Evolutionary conservation across 768 basidiomycete species (phyloP), one percentile per base, ranked within the genome.

Genomic region (Brasilioporus rufonigricans): DNA sequence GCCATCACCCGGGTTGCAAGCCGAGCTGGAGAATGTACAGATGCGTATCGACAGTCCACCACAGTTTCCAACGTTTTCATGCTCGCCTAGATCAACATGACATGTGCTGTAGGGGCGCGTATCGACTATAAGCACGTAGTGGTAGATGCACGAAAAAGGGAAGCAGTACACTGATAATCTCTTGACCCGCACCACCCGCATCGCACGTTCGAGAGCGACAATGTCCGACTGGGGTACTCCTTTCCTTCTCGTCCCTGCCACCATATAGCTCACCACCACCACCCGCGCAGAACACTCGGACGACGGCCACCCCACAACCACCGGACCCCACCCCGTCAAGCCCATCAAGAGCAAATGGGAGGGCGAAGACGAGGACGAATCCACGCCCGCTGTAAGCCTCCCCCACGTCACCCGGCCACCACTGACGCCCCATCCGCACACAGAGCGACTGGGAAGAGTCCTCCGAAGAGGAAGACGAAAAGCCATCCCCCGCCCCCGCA

Each of bases 371-470:
- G 90, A 90, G 65, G 93, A 95, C 0, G 86, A 86, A 13, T 82
- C 85, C n/a, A 74, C 60, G 2, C 89, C 89, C 39, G 89, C 84
- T 49, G 93, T 95, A 66, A 63, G 89, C 39, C 24, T 8, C 4
- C 31, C 19, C 26, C 5, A 14, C 27, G 9, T n/a, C 24, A 8
- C 21, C 14, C 4, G 9, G 16, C 38, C 47, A 14, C 26, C 40
- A n/a, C 54, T 64, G 11, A 64, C 52, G n/a, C 24, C n/a, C 48
- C 9, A 2, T 32, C 40, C 38, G 3, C 14, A 5, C 13, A 31
- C 63, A 96, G 93, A 93, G 91, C 71, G 95, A 97, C 72, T 98
- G 96, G 96, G 95, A 98, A 63, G 90, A 78, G 32, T 89, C 89
- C 1, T 86, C 85, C 8, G 83, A 83, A 7, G 87, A 84, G 12